Evolutionary conservation across 805 yeast species (phyloP).

Genomic region (Cyberlindnera galapagoensis): DNA sequence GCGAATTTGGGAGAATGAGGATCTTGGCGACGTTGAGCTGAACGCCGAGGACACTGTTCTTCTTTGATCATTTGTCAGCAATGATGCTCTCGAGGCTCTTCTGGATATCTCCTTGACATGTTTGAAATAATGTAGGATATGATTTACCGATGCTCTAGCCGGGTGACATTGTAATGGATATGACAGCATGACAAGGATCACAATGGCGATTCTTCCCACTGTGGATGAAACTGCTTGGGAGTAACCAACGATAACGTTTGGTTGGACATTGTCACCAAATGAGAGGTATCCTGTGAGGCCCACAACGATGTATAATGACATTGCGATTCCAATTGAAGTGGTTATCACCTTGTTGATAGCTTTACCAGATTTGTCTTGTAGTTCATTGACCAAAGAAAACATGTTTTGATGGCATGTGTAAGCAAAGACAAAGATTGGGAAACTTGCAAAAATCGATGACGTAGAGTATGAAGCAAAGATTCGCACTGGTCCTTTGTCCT

Average conservation of each 20-base stretch:
- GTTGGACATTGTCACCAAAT: conserved; percentile 73
- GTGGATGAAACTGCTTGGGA: conserved; percentile 60
- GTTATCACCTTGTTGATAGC: conserved; percentile 41
- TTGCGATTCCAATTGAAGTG: conserved; percentile 53
- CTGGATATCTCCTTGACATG: conserved; percentile 20
- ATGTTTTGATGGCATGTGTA: conserved; percentile 95
- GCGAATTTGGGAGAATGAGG: conserved; percentile 4
- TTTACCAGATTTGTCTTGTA: conserved; percentile 45
- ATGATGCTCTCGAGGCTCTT: conserved; percentile 16
- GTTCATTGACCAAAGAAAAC: conserved; percentile 84
- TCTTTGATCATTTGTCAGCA: conserved; percentile 6
- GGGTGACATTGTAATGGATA: conserved; percentile 91
- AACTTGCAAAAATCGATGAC: conserved; percentile 52
- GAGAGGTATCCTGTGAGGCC: conserved; percentile 83
- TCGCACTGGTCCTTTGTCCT: conserved; percentile 44
- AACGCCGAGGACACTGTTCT: conserved; percentile 8
- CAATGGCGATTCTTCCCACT: conserved; percentile 75
- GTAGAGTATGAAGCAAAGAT: conserved; percentile 40
- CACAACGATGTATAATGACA: conserved; percentile 56
- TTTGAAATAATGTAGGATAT: conserved; percentile 50
- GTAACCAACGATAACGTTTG: conserved; percentile 77
- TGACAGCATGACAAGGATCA: conserved; percentile 72
- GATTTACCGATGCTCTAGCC: conserved; percentile 74
- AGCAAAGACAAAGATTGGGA: conserved; percentile 92
- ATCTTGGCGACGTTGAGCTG: conserved; percentile 1